Evolutionary conservation across 2,329 filamentous ascomycete genomes (phyloP), one percentile per base, ranked within the genome.

Genomic region (Exophiala alcalophila): DNA sequence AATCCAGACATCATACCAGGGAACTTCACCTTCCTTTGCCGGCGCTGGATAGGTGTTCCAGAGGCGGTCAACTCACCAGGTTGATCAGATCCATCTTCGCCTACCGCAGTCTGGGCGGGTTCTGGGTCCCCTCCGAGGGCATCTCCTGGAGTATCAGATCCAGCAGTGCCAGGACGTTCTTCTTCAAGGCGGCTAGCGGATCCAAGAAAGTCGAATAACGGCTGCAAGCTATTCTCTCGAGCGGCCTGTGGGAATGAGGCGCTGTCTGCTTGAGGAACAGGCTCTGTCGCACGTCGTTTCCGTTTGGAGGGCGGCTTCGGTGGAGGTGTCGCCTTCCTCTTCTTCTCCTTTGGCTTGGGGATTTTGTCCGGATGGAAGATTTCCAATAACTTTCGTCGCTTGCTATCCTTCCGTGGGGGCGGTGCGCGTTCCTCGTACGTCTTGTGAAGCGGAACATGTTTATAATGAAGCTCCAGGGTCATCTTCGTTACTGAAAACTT

Each of bases 401-500:
- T 54, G 29, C 40, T 47, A 2, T 42, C 49, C 26, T 38, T 45
- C 11, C 53, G 38, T 15, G 53, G 53, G 16, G 27, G 26, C 5
- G 53, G 53, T 16, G 53, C 53, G 11, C 49, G 35, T 37, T 54
- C 53, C 12, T 53, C 53, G 24, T 49, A 54, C 4, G 53, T 56
- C 18, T 41, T 40, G 30, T 56, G 53, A 3, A 52, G 29, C 14
- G 52, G 53, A 9, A 56, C 36, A 35, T 56, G 53, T 21, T 47
- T 52, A 33, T 56, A 56, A 19, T 53, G 42, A 11, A 56, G 29
- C 25, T 54, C 49, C 14, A 56, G 35, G 28, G 34, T 51, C 25
- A 49, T 47, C 16, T 56, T 56, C 10, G 52, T 53, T 20, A 49
- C 18, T 5, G 53, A 56, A 33, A 56, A 56, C 34, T 56, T 56